Conservation (phyloP, 2,329 filamentous ascomycete species). For the Chrysoporthe deuterocubensis region DNA sequence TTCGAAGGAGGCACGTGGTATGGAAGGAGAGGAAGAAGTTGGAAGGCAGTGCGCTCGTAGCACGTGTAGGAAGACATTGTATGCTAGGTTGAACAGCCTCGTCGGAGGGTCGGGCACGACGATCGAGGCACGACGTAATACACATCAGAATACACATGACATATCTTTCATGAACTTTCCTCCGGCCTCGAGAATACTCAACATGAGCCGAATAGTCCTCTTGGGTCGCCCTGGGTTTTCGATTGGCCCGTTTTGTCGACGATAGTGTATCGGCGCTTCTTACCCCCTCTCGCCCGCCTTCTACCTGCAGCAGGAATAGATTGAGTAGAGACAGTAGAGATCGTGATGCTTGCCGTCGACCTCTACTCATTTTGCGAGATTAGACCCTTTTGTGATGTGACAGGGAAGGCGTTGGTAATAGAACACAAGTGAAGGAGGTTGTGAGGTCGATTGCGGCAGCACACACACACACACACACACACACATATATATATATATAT, state of each 20-base stretch:
- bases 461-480: too few species aligned
- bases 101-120: neutral
- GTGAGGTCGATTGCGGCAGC: too few species aligned
- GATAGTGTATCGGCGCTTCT: neutral
- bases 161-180: neutral
- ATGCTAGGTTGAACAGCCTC: slow-evolving; percentile 10
- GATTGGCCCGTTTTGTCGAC: neutral
- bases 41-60: neutral
- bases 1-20: neutral
- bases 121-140: slow-evolving; percentile 15
- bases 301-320: neutral
- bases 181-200: neutral
- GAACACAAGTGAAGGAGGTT: neutral
- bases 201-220: too few species aligned
- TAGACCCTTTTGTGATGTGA: too few species aligned
- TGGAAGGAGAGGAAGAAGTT: neutral
- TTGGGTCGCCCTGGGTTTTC: neutral
- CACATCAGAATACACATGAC: slow-evolving; percentile 28
- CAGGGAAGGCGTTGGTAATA: neutral
- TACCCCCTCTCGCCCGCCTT: neutral
- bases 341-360: too few species aligned
- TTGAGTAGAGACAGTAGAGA: neutral
- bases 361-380: too few species aligned
- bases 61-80: neutral
- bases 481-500: too few species aligned